phyloP scores from a whole-genome alignment of 2,329 filamentous ascomycete species.

The Metarhizium anisopliae region DNA sequence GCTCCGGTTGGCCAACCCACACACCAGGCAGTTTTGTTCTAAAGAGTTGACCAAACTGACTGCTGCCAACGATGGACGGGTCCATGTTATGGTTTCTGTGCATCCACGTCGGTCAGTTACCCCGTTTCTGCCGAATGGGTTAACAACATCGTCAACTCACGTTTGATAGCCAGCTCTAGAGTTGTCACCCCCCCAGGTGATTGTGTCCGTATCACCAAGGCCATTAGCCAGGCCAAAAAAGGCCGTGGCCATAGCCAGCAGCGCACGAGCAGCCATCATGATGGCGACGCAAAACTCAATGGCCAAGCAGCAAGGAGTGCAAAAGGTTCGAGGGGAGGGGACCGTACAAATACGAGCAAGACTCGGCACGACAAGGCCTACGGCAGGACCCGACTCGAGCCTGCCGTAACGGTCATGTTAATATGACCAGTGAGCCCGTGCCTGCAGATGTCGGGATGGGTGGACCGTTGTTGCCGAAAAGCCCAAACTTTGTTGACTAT shows the following conservation, averaged over 20 bases:
- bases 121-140: background rate
- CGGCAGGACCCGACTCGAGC: background rate
- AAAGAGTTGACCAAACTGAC: constrained; percentile 48
- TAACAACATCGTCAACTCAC: constrained; percentile 22
- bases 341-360: background rate
- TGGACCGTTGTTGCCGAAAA: background rate
- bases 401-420: background rate
- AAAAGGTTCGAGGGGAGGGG: background rate
- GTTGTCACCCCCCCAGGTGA: constrained; percentile 52
- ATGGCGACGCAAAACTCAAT: background rate
- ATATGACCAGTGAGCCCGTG: background rate
- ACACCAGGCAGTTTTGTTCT: constrained; percentile 40
- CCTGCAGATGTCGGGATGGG: background rate
- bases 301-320: background rate
- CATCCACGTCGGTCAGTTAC: background rate
- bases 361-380: background rate
- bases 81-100: constrained; percentile 54
- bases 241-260: constrained; percentile 23
- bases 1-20: constrained; percentile 39
- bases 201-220: constrained; percentile 41
- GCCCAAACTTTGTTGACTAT: background rate
- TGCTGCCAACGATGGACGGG: constrained; percentile 44
- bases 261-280: constrained; percentile 17
- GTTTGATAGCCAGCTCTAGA: constrained; percentile 43
- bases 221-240: constrained; percentile 24